Percentiles rank a stretch among this genome's conserved stretches.
Conservation (phyloP, 352 stramenopile species). For the Blastocystis sp. region DNA sequence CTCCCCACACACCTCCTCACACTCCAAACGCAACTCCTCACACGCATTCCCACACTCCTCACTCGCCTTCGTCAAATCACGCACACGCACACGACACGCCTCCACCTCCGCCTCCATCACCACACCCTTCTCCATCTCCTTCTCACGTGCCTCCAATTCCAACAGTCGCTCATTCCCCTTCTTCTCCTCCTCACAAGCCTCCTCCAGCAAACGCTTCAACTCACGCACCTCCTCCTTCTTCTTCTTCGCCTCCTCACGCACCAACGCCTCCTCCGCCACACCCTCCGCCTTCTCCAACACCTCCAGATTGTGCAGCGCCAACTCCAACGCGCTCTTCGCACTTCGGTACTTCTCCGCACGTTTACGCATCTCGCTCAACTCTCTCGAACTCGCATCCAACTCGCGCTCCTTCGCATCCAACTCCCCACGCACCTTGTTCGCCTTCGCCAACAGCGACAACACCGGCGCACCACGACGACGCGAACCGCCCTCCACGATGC, state of each 20-base stretch:
- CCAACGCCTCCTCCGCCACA: conserved; percentile 66
- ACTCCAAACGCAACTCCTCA: no score
- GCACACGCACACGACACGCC: conserved; percentile 70
- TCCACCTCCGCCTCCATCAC: conserved; percentile 11
- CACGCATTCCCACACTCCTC: no score
- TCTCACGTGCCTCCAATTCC: conserved; percentile 71
- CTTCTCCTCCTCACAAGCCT: neutral
- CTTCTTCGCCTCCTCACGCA: conserved; percentile 60
- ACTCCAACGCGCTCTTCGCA: conserved; percentile 72
- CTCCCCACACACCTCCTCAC: no score
- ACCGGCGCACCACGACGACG: no score
- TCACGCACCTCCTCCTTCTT: neutral
- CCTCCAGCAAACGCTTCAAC: no score
- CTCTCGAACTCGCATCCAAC: no score
- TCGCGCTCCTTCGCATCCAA: no score
- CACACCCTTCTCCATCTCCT: conserved; percentile 66
- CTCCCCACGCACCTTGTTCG: no score
- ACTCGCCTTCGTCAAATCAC: no score
- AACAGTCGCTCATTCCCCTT: conserved; percentile 71
- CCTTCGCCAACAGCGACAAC: no score
- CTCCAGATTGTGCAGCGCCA: conserved; percentile 77
- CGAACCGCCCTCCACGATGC: conserved; percentile 86
- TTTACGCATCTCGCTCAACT: no score
- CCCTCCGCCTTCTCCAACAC: conserved; percentile 51
- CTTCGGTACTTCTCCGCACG: no score